These are phyloP conservation scores for Stephanodiscus triporus DNA, from an alignment of 108 stramenopile species.

Conservation along the genomic window DNA sequence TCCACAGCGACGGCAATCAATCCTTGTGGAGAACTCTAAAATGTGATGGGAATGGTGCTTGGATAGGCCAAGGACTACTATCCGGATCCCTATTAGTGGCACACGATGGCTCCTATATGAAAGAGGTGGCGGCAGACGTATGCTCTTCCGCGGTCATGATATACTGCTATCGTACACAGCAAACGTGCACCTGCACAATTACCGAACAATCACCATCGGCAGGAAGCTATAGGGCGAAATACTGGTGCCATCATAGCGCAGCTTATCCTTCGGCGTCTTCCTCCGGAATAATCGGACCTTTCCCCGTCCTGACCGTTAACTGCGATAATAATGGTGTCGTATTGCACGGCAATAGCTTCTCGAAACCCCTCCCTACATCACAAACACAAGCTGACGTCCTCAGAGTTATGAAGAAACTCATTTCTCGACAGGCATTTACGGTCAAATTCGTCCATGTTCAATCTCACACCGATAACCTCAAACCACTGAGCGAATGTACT, in stretches of 20 bases:
- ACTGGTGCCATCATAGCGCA: not conserved
- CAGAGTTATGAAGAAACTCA: not conserved
- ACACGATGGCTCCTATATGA: slow-evolving; percentile 11
- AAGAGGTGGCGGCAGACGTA: not conserved
- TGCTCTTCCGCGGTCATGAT: slow-evolving; percentile 4
- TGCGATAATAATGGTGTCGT: slow-evolving; percentile 9
- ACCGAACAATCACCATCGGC: not conserved
- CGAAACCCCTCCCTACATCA: not conserved
- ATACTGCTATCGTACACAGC: not conserved
- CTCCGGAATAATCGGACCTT: not conserved
- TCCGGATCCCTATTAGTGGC: not conserved
- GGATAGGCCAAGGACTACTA: not conserved
- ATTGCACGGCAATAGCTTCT: not conserved
- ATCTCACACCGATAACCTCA: not conserved
- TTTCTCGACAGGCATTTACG: not conserved
- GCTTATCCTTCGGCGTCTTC: not conserved
- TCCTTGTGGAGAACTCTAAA: not conserved
- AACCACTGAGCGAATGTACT: not conserved
- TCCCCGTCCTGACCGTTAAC: not conserved
- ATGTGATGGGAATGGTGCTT: slow-evolving; percentile 22
- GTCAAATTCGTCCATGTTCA: not conserved
- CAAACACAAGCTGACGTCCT: slow-evolving; percentile 7
- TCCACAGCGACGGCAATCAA: not conserved
- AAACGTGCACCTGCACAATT: not conserved
- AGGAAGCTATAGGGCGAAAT: not conserved